phyloP scores from a whole-genome alignment of 805 yeast species.

The Priceomyces fermenticarens region DNA sequence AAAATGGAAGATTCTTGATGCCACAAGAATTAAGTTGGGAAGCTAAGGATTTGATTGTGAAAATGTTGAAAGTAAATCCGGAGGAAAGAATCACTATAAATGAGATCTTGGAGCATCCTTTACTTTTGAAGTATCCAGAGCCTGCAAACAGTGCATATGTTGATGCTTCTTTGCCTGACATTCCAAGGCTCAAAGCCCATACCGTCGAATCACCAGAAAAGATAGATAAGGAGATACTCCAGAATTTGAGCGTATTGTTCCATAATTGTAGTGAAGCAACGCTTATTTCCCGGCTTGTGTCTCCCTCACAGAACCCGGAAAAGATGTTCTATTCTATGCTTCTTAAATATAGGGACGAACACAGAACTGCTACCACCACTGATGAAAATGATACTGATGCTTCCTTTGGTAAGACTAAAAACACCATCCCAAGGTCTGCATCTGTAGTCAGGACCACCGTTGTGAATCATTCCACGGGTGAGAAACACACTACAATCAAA shows the following conservation, averaged over 20 bases:
- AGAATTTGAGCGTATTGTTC: constrained; percentile 75
- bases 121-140: constrained; percentile 63
- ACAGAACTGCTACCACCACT: constrained; percentile 25
- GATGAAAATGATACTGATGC: constrained; percentile 23
- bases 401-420: constrained; percentile 20
- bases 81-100: constrained; percentile 65
- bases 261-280: constrained; percentile 65
- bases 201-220: constrained; percentile 42
- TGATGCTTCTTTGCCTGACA: constrained; percentile 23
- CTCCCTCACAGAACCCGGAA: constrained; percentile 64
- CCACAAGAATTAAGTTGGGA: constrained; percentile 61
- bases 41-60: constrained; percentile 63
- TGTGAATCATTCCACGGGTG: constrained; percentile 24
- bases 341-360: constrained; percentile 71
- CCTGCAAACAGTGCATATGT: constrained; percentile 11
- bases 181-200: constrained; percentile 20
- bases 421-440: constrained; percentile 37
- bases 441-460: constrained; percentile 41
- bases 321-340: constrained; percentile 77
- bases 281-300: constrained; percentile 51
- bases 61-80: constrained; percentile 72
- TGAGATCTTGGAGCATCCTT: constrained; percentile 58
- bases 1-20: constrained; percentile 71
- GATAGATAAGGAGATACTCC: constrained; percentile 70
- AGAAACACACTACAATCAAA: constrained; percentile 19